Base-by-base conservation (phyloP, 73 alveolate genomes). In the Urostyla sp. region DNA sequence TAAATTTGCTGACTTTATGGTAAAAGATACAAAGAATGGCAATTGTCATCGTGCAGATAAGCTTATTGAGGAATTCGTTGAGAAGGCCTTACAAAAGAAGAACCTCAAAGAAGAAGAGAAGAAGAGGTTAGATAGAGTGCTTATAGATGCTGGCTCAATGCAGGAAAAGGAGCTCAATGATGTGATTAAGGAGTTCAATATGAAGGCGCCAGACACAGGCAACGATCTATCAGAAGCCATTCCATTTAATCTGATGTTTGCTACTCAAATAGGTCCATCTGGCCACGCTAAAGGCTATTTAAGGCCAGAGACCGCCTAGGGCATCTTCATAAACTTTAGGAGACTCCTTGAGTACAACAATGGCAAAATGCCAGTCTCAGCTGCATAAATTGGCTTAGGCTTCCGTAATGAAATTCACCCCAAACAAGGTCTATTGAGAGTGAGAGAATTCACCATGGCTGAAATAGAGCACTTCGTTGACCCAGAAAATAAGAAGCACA, bases 241-340 rank as follows among this genome's bases (percentile, higher is more conserved):
- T 51, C 98, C 98, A 69, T 98, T 98, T 87, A 98, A 98, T 81
- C 87, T 98, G 45, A 98, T 98, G 99, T 97, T 98, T 53, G 98
- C 91, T 23, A 95, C 99, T 27, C 89, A 90, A 61, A 94, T 98
- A 27, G 99, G 99, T n/a, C 99, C 99, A 24, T 85, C 98, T 35
- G 98, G 98, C 45, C 84, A 92, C 45, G 84, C 81, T 38, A 91
- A 87, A 58, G 99, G 99, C 32, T 98, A 52, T 72, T 80, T 98
- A 26, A 77, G 99, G 52, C 99, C 99, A 6, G 99, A 98, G 73
- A 98, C 99, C n/a, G 99, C 99, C 10, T 96, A 98, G 88, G 98
- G 99, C 51, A 97, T 95, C 82, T 98, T 98, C 92, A 94, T 98
- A 55, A 98, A 98, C 88, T 98, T 96, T 93, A 95, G 92, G 85